Conservation (phyloP, 768 basidiomycete species). For the Podaxis sp. region DNA sequence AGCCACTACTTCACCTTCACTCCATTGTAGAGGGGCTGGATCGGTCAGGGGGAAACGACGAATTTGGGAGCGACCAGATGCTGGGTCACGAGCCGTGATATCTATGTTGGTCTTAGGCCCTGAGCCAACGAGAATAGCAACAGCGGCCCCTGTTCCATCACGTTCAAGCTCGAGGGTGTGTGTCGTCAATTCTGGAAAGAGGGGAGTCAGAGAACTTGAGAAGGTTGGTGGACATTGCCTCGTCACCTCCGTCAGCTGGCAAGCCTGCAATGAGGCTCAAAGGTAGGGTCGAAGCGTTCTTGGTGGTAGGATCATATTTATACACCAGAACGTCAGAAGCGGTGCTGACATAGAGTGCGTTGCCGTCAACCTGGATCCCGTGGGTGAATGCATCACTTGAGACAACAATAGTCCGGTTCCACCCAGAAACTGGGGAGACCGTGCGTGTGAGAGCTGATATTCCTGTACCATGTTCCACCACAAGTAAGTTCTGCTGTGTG, state of each 20-base stretch:
- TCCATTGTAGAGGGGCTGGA: constrained; percentile 19
- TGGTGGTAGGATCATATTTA: constrained; percentile 28
- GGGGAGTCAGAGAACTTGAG: not conserved
- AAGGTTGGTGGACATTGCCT: constrained; percentile 15
- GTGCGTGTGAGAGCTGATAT: constrained; percentile 32
- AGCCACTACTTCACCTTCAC: constrained; percentile 30
- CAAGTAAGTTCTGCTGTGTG: constrained; percentile 31
- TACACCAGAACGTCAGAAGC: constrained; percentile 29
- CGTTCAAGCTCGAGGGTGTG: constrained; percentile 34
- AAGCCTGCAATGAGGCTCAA: constrained; percentile 25
- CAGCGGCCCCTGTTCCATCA: constrained; percentile 10
- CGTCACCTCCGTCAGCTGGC: constrained; percentile 38
- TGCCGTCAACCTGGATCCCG: constrained; percentile 35
- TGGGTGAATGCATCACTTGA: constrained; percentile 34
- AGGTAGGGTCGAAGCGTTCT: constrained; percentile 21
- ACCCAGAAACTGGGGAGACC: constrained; percentile 22
- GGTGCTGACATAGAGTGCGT: constrained; percentile 34
- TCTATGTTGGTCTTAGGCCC: constrained; percentile 39
- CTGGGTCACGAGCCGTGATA: constrained; percentile 35
- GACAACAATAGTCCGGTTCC: constrained; percentile 34
- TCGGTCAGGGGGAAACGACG: constrained; percentile 23
- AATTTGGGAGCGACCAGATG: constrained; percentile 39
- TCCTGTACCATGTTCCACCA: constrained; percentile 38
- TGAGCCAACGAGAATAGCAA: constrained; percentile 30
- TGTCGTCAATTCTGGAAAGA: constrained; percentile 32